Conservation (phyloP, 441 rosid species). For the Mallotus japonicus region DNA sequence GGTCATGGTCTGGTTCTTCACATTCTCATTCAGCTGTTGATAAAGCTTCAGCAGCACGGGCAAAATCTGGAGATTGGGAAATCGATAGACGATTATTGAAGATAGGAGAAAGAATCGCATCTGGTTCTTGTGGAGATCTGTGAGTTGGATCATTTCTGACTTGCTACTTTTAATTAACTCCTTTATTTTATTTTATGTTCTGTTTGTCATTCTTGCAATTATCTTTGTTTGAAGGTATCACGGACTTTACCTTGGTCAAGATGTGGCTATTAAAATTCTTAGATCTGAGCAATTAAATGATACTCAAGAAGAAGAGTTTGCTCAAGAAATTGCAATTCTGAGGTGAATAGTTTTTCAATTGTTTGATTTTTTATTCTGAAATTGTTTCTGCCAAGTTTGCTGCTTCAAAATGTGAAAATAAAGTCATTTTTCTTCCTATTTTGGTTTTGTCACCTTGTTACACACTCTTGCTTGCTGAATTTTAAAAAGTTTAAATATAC, state of each 20-base stretch:
- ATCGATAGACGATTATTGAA: constrained; percentile 57
- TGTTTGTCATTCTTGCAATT: constrained; percentile 8
- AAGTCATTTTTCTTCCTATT: background rate
- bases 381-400: background rate
- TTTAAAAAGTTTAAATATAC: background rate
- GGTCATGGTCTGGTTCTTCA: constrained; percentile 59
- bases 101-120: constrained; percentile 63
- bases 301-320: constrained; percentile 55
- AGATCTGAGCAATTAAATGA: constrained; percentile 59
- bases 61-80: constrained; percentile 50
- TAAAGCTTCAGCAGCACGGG: constrained; percentile 31
- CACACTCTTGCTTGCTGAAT: constrained; percentile 9
- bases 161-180: constrained; percentile 18
- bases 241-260: constrained; percentile 66
- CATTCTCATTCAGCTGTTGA: constrained; percentile 39
- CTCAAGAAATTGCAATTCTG: constrained; percentile 69
- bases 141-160: constrained; percentile 34
- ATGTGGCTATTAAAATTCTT: constrained; percentile 70
- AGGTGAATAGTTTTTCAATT: constrained; percentile 38
- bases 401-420: background rate
- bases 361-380: background rate
- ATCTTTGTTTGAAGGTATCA: constrained; percentile 43
- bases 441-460: background rate
- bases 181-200: background rate
- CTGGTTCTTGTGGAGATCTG: constrained; percentile 80